Evolutionary conservation across 2,329 filamentous ascomycete species (phyloP).

Genomic region (Aspergillus awamori): DNA sequence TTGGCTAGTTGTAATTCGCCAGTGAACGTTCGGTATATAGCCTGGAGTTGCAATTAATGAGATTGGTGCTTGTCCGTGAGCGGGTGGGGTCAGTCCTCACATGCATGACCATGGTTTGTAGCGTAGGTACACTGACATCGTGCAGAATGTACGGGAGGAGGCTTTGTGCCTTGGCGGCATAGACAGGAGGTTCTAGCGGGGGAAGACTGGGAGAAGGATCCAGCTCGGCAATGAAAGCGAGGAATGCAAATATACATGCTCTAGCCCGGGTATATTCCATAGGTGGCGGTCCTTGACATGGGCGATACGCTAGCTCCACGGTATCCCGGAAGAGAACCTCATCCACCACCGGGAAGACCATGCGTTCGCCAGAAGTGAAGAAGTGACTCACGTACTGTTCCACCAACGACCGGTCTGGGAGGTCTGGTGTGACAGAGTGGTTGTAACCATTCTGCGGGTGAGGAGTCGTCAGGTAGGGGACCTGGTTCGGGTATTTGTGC

Average conservation of each 20-base stretch:
- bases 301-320: not conserved
- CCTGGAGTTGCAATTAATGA: not conserved
- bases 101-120: slow-evolving; percentile 2
- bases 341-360: slow-evolving; percentile 5
- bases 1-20: slow-evolving; percentile 5
- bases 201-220: not conserved
- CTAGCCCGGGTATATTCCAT: not conserved
- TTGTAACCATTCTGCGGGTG: not conserved
- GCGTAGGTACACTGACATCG: not conserved
- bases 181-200: not conserved
- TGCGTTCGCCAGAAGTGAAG: not conserved
- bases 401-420: slow-evolving; percentile 4
- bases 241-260: not conserved
- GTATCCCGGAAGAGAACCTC: not conserved
- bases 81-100: not conserved
- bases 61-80: not conserved
- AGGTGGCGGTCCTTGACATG: not conserved
- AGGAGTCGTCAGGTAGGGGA: not conserved
- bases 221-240: not conserved
- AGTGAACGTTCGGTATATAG: slow-evolving; percentile 3
- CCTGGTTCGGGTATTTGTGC: not conserved
- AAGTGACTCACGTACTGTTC: not conserved
- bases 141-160: slow-evolving; percentile 3
- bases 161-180: slow-evolving; percentile 2
- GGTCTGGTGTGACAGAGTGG: not conserved